Evolutionary conservation across 352 stramenopile species (phyloP), one percentile per base, ranked within the genome.

Genomic region (Phytophthora sp.): DNA sequence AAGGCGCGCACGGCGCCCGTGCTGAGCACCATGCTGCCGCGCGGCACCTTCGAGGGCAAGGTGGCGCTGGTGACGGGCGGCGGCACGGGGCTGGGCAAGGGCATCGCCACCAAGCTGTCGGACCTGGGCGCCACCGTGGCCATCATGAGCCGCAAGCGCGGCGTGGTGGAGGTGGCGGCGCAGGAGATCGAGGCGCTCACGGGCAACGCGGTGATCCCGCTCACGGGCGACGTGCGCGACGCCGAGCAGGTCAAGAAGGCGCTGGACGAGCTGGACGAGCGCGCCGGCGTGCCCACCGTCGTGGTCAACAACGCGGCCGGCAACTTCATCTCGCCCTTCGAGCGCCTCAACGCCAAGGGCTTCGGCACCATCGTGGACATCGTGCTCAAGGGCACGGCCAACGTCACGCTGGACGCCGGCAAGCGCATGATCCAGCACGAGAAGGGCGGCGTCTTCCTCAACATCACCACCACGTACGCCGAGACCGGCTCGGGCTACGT

Each of bases 361-460:
- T 99, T 99, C 68, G 89, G 91, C 27, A 99, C 97, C 24, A 97
- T 99, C 17, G 89, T 99, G 64, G 96, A 98, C 43, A 99, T 99
- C 73, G 97, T 94, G 50, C 78, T 96, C 31, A 91, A 93, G 64
- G 87, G 87, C 24, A 92, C 84, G 24, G 84, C 84, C 61, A 94
- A 94, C 63, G 82, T 96, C 49, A 94, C 85, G 54, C 66, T 91
- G 43, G 83, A 94, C 35, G 83, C 80, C 0, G 87, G 83, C 38
- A 91, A 93, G 54, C 81, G 82, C 53, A 85, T 93, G 77, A 93
- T 94, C 51, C 71, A 79, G 43, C 77, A 76, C n/a, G 77, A 89
- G 6, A 77, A 84, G 26, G 77, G 79, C 32, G 92, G 89, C 20
- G 77, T 95, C 6, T 98, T 99, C 66, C 85, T 99, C 37, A 99